These are phyloP conservation scores for Diaporthe longicolla DNA, from an alignment of 2,329 filamentous ascomycete genomes.

Conservation along the genomic window DNA sequence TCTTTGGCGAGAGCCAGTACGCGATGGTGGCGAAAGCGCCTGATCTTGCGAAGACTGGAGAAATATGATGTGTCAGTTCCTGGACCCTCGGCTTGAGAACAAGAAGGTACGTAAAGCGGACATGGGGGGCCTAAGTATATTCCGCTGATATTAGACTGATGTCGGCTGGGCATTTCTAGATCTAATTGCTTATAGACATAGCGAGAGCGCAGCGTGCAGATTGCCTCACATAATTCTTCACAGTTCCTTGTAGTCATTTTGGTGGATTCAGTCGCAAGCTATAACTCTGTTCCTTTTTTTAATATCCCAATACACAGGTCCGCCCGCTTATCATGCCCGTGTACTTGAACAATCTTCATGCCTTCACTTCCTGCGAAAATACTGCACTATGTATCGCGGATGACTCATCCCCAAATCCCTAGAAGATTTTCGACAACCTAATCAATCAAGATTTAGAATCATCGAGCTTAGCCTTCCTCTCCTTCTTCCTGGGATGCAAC, in stretches of 20 bases:
- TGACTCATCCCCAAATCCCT: background rate
- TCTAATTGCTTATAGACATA: background rate
- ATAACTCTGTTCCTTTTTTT: background rate
- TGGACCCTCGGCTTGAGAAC: background rate
- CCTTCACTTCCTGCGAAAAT: background rate
- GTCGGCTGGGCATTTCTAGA: background rate
- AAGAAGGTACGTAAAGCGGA: background rate
- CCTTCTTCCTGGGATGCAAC: slow-evolving; percentile 84
- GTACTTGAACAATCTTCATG: background rate
- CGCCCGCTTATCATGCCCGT: background rate
- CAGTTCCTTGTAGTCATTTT: background rate
- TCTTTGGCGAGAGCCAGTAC: slow-evolving; percentile 19
- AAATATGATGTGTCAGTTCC: background rate
- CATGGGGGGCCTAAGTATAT: background rate
- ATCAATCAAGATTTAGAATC: slow-evolving; percentile 40
- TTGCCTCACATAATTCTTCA: background rate
- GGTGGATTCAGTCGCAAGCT: background rate
- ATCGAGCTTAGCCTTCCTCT: slow-evolving; percentile 65
- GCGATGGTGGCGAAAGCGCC: slow-evolving; percentile 21
- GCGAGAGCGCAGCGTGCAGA: background rate
- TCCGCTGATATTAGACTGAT: no score
- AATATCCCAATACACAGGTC: slow-evolving; percentile 17
- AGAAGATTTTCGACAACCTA: background rate
- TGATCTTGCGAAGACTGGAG: background rate
- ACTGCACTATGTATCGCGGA: background rate